Base-by-base conservation (phyloP, 805 yeast species). In the Candida khao-thaluensis region DNA sequence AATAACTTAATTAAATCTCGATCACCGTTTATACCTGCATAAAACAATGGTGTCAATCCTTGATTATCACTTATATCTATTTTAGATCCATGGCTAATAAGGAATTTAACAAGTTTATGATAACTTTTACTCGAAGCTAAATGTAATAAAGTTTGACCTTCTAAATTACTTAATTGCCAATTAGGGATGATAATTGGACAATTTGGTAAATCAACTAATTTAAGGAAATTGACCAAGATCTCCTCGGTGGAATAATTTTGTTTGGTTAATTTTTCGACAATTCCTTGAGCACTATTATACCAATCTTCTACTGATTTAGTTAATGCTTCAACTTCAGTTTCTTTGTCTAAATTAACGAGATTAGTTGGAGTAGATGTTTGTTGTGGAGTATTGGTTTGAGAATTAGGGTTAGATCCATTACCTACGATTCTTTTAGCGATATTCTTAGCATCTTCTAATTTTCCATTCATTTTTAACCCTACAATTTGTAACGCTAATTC, bases 401-500 rank as follows among this genome's bases (percentile, higher is more conserved):
- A 62, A n/a, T 32, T 29, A 2, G 31, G 33, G 26, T 21, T 39
- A n/a, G 44, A 42, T n/a, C 47, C 35, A 34, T 41, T 49, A 9
- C 93, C 95, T 38, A 91, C 89, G 49, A 93, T 88, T 48, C 95
- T 72, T 59, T 84, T 83, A 1, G 98, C 98, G 52, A 93, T 86
- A 55, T 88, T 89, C 50, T 86, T 79, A 2, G 98, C 97, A 61
- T 91, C 97, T 56, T 93, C 98, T 42, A 93, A 68, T 53, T 83
- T 82, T 42, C 98, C 99, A 56, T 88, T 90, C 96, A 91, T 89
- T 64, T 91, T 91, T 62, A 90, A 71, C 2, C 99, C 99, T 28
- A 93, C 96, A 52, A 93, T 93, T 57, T 93, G 98, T 51, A 93
- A 71, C 2, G 99, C 99, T 47, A 93, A 71, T 64, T 93, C 99